Percentiles rank a stretch among this genome's conserved stretches.
These are phyloP conservation scores for Actinomortierella ambigua DNA, from an alignment of 371 early-diverging fungal species.

Conservation along the genomic window DNA sequence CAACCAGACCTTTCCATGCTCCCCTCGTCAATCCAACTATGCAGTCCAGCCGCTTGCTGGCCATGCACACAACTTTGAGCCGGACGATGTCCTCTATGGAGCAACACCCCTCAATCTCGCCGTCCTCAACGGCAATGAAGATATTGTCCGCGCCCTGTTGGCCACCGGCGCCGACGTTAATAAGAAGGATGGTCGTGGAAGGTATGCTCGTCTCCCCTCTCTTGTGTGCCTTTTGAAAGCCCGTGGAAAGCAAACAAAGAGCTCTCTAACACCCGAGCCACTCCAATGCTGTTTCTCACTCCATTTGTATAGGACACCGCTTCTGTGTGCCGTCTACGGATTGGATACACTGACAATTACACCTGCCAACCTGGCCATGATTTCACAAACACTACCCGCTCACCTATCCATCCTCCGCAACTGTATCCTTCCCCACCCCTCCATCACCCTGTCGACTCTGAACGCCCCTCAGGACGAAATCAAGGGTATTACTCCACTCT, in stretches of 20 bases:
- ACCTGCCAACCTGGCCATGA: conserved; percentile 60
- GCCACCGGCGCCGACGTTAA: conserved; percentile 70
- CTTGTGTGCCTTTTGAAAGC: too few relatives aligned
- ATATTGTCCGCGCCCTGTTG: conserved; percentile 61
- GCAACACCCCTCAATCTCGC: conserved; percentile 73
- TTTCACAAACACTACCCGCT: conserved; percentile 58
- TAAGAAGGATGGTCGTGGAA: conserved; percentile 70
- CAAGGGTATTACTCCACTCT: conserved; percentile 77
- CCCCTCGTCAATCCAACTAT: conserved; percentile 40
- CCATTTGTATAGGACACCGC: conserved; percentile 53
- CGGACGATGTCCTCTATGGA: conserved; percentile 50
- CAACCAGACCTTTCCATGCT: conserved; percentile 56
- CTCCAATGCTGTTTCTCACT: conserved; percentile 5
- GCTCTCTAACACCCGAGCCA: too few relatives aligned
- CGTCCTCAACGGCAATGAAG: conserved; percentile 66
- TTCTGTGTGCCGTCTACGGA: conserved; percentile 65
- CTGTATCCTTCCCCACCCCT: conserved; percentile 60
- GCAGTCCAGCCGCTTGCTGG: conserved; percentile 38
- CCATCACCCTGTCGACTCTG: conserved; percentile 56
- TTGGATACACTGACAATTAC: conserved; percentile 62
- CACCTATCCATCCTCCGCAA: conserved; percentile 65
- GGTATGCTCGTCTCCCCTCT: conserved; percentile 44
- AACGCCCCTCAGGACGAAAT: conserved; percentile 71
- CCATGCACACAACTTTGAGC: conserved; percentile 43
- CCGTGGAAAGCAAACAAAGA: too few relatives aligned